Evolutionary conservation across 2,329 filamentous ascomycete genomes (phyloP), one percentile per base, ranked within the genome.

Genomic region (Fusarium sulawesiense): DNA sequence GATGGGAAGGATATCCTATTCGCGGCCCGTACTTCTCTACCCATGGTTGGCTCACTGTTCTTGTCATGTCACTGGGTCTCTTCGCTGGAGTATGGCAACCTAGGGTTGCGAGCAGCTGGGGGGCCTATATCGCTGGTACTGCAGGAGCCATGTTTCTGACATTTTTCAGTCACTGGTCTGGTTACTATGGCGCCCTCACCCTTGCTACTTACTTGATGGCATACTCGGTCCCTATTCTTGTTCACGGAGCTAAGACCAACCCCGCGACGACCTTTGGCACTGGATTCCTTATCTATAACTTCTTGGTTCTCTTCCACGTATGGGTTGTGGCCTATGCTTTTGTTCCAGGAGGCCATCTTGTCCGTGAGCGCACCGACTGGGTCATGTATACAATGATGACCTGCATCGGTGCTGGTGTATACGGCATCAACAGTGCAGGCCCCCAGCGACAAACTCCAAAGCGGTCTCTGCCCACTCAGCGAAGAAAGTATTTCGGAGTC

Each of bases 321-420:
- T 99, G 96, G 96, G 92, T 98, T 37, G 96, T 99, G 13, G 96
- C 96, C 4, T 99, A 99, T 76, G 96, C 96, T 14, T 99, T 99
- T 74, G 96, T 99, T 5, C 96, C 96, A 3, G 96, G 96, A 54
- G 96, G 96, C 3, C 93, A 93, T 5, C 86, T 97, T 2, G 92
- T 99, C 45, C 91, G 96, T 46, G 96, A 99, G 79, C 94, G 91
- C 77, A 99, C 94, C 2, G 95, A 98, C 78, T 98, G 94, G 92
- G 87, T 99, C 76, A 97, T 98, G 93, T 87, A 89, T 8, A 88
- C 88, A 10, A 97, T 88, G 76, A 97, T 98, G 92, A 78, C 93
- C 4, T 85, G 91, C 62, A 91, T 99, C 67, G 96, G 93, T 30
- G 90, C 89, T 48, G 96, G 96, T 70, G 89, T 98, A 10, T 95